Percentiles rank a stretch among this genome's conserved stretches.
These are phyloP conservation scores for Trichosporon asahii DNA, from an alignment of 1,284 basidiomycete species.

Conservation along the genomic window DNA sequence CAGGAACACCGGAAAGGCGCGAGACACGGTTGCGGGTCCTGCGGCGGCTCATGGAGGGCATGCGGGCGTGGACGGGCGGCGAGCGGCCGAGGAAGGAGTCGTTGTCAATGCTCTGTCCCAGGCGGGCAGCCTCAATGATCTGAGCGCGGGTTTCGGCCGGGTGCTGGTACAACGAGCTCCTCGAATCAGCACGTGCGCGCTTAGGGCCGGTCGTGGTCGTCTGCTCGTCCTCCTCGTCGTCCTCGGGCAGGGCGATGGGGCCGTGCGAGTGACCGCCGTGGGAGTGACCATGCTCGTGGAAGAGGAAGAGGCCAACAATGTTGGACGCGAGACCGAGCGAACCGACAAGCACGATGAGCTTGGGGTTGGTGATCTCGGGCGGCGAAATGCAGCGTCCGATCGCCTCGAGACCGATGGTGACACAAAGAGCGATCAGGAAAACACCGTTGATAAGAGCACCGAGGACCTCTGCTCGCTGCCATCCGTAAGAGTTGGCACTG, in stretches of 20 bases:
- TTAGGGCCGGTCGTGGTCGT: neutral
- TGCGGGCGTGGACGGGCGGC: conserved; percentile 27
- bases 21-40: conserved; percentile 18
- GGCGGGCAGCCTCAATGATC: conserved; percentile 74
- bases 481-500: conserved; percentile 54
- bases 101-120: conserved; percentile 33
- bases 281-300: conserved; percentile 77
- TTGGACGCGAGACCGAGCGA: conserved; percentile 86
- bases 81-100: conserved; percentile 30
- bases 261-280: conserved; percentile 29
- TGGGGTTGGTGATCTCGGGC: conserved; percentile 83
- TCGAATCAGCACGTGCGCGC: conserved; percentile 45
- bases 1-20: conserved; percentile 23
- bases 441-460: conserved; percentile 94
- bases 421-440: conserved; percentile 91
- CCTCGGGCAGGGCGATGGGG: conserved; percentile 29
- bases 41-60: conserved; percentile 21
- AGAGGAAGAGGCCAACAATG: conserved; percentile 87
- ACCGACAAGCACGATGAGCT: conserved; percentile 85
- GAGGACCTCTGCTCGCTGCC: conserved; percentile 98
- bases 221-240: conserved; percentile 24
- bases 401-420: conserved; percentile 92
- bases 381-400: conserved; percentile 82
- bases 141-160: conserved; percentile 84
- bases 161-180: conserved; percentile 57